A percentile compares a stretch with the other conserved stretches of the same genome.
Conservation (phyloP, 768 basidiomycete genomes). For the Suillus spraguei region DNA sequence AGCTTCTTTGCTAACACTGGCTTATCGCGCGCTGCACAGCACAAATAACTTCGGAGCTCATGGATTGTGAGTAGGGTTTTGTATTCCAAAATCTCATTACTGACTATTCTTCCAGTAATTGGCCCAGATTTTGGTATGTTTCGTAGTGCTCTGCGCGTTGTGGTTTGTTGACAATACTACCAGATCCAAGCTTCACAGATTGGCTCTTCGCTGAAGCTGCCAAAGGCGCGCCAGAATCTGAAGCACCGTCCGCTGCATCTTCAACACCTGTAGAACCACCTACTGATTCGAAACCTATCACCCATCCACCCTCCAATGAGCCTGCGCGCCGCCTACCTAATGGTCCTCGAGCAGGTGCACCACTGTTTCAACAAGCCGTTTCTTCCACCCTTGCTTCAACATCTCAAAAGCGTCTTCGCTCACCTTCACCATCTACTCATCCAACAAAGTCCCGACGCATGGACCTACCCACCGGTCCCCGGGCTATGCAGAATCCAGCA, state of each 20-base stretch:
- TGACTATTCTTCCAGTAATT: slow-evolving; percentile 50
- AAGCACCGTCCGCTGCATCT: slow-evolving; percentile 38
- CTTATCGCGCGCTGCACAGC: slow-evolving; percentile 40
- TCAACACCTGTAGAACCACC: slow-evolving; percentile 29
- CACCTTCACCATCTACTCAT: slow-evolving; percentile 61
- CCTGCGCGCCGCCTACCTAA: slow-evolving; percentile 41
- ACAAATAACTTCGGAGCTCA: slow-evolving; percentile 86
- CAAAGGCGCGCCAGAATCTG: slow-evolving; percentile 62
- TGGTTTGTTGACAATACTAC: slow-evolving; percentile 3
- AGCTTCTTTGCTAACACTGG: slow-evolving; percentile 12
- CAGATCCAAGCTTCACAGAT: slow-evolving; percentile 82
- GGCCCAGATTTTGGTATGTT: slow-evolving; percentile 78
- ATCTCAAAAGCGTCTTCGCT: slow-evolving; percentile 67
- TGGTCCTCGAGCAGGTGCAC: slow-evolving; percentile 51
- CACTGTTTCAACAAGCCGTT: slow-evolving; percentile 75
- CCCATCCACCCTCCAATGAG: slow-evolving; percentile 34
- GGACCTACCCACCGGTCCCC: slow-evolving; percentile 82
- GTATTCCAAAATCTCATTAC: slow-evolving; percentile 9
- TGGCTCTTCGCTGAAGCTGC: slow-evolving; percentile 86
- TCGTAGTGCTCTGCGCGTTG: slow-evolving; percentile 9
- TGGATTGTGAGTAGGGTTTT: slow-evolving; percentile 59
- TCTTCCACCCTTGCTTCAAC: slow-evolving; percentile 59
- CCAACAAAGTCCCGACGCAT: slow-evolving; percentile 74
- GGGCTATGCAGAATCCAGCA: slow-evolving; percentile 64
- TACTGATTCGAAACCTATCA: slow-evolving; percentile 31